Evolutionary conservation across 208 protist species (phyloP).

Genomic region (Acanthamoeba castellanii): DNA sequence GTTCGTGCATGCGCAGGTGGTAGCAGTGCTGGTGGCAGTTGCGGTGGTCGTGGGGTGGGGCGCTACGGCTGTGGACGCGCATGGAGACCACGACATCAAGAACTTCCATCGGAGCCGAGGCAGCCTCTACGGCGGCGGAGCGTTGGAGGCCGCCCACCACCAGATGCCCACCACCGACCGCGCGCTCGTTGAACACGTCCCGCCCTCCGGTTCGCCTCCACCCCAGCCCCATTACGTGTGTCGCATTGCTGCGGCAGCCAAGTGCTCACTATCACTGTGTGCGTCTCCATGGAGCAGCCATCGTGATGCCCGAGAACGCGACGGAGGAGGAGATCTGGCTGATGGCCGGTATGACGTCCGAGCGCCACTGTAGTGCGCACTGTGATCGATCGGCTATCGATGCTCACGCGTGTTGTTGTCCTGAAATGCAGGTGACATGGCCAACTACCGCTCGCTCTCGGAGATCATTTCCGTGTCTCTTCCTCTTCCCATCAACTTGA

Average conservation of each 20-base stretch:
- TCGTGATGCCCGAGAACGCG: conserved; percentile 11
- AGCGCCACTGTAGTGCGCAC: neutral
- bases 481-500: conserved; percentile 27
- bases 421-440: neutral
- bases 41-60: neutral
- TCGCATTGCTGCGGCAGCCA: neutral
- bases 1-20: no score
- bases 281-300: neutral
- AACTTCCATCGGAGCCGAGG: conserved; percentile 11
- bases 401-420: neutral
- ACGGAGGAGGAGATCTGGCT: conserved; percentile 17
- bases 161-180: neutral
- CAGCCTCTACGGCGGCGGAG: neutral
- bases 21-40: no score
- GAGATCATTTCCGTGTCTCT: conserved; percentile 52
- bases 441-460: neutral
- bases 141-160: neutral
- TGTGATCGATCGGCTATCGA: neutral
- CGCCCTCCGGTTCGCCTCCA: neutral
- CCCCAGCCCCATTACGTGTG: neutral
- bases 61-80: neutral
- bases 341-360: neutral
- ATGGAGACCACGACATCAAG: conserved; percentile 53
- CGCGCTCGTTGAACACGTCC: neutral
- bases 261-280: neutral